Percentiles rank a stretch among this genome's conserved stretches.
These are phyloP conservation scores for Penicillium sp. DNA, from an alignment of 2,329 filamentous ascomycete species.

Conservation along the genomic window DNA sequence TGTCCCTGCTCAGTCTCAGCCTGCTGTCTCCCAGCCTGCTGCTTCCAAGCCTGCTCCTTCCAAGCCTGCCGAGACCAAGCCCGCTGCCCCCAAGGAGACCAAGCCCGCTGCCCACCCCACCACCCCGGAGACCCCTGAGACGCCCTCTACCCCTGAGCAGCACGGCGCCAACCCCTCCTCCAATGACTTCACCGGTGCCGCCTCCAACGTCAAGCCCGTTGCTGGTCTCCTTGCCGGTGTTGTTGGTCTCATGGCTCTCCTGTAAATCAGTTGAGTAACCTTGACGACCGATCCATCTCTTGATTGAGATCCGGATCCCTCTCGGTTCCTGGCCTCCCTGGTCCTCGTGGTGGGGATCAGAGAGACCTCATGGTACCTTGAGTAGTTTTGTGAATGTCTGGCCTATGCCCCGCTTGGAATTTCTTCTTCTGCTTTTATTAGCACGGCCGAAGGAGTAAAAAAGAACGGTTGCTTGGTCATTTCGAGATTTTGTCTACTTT, in stretches of 20 bases:
- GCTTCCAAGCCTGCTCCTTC: background rate
- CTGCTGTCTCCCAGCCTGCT: background rate
- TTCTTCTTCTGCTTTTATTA: background rate
- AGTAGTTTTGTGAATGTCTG: constrained; percentile 9
- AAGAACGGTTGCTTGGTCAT: constrained; percentile 22
- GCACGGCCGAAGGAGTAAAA: constrained; percentile 1
- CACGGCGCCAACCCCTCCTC: constrained; percentile 11
- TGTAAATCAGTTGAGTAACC: constrained; percentile 29
- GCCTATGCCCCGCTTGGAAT: constrained; percentile 13
- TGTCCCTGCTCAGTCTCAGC: background rate
- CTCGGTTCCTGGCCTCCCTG: constrained; percentile 6
- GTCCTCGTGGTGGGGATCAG: constrained; percentile 22
- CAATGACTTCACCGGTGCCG: constrained; percentile 35
- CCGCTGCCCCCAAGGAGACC: background rate
- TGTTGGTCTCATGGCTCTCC: constrained; percentile 39
- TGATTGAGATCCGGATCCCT: background rate
- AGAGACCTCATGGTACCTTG: background rate
- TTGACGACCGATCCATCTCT: constrained; percentile 3
- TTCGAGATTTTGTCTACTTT: constrained; percentile 18
- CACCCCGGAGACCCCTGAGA: constrained; percentile 1
- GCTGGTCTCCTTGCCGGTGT: constrained; percentile 39
- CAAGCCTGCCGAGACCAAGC: background rate
- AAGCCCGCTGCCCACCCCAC: background rate
- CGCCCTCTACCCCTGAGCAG: constrained; percentile 7
- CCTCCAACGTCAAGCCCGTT: constrained; percentile 35